A percentile compares a stretch with the other conserved stretches of the same genome.
phyloP scores from a whole-genome alignment of 495 filamentous ascomycete species.

The Penicillium angulare region DNA sequence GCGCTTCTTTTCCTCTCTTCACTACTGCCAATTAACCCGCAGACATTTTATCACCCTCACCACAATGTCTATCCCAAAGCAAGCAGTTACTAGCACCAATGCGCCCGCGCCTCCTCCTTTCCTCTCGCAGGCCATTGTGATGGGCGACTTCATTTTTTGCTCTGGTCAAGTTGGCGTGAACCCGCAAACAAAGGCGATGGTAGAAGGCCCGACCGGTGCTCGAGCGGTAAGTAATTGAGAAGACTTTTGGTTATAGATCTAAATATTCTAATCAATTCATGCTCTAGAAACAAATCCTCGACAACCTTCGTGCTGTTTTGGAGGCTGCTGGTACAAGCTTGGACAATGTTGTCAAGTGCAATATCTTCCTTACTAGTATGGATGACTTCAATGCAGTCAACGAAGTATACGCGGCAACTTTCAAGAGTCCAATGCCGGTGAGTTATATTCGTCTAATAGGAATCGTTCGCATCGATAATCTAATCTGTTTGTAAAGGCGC shows the following conservation, averaged over 20 bases:
- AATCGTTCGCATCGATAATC: neutral
- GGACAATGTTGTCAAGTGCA: conserved; percentile 65
- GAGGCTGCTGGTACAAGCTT: conserved; percentile 61
- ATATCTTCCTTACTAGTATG: conserved; percentile 70
- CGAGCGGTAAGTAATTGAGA: conserved; percentile 49
- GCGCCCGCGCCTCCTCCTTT: conserved; percentile 42
- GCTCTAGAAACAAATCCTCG: conserved; percentile 48
- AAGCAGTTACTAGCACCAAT: conserved; percentile 29
- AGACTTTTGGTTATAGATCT: neutral
- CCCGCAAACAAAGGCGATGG: conserved; percentile 45
- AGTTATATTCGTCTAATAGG: neutral
- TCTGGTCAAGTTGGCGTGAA: conserved; percentile 51
- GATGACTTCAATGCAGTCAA: conserved; percentile 66
- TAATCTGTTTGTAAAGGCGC: conserved; percentile 27
- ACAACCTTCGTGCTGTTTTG: conserved; percentile 65
- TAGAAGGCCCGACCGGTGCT: conserved; percentile 53
- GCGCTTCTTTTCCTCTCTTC: too few relatives aligned
- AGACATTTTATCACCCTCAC: too few relatives aligned
- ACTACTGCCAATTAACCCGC: too few relatives aligned
- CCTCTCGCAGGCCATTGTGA: conserved; percentile 44
- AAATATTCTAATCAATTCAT: neutral
- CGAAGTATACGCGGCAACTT: conserved; percentile 54
- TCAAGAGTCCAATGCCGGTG: conserved; percentile 53
- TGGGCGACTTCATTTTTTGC: conserved; percentile 44
- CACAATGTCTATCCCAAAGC: conserved; percentile 13